Percentiles rank a stretch among this genome's conserved stretches.
Evolutionary conservation across 495 filamentous ascomycete species (phyloP).

Genomic region (Trichoderma virens): DNA sequence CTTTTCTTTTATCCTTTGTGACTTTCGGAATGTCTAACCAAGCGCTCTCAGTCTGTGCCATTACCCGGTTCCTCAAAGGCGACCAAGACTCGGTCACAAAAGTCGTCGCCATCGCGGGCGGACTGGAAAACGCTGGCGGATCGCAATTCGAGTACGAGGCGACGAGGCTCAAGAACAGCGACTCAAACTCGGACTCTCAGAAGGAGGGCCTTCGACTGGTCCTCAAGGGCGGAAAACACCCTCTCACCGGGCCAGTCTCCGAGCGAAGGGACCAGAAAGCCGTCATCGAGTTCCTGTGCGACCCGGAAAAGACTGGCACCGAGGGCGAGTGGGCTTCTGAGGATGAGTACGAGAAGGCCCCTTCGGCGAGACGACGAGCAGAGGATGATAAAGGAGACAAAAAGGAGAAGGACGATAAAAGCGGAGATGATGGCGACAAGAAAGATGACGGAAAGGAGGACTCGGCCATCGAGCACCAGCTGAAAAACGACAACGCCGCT

Average conservation of each 20-base stretch:
- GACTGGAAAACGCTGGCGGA: constrained; percentile 46
- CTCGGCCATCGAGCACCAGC: constrained; percentile 37
- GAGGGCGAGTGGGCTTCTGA: constrained; percentile 52
- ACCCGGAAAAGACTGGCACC: constrained; percentile 56
- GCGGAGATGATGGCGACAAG: constrained; percentile 25
- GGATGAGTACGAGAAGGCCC: constrained; percentile 30
- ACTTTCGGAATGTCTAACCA: background rate
- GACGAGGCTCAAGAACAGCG: constrained; percentile 51
- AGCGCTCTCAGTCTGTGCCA: constrained; percentile 63
- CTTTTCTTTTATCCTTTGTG: background rate
- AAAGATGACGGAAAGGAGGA: constrained; percentile 26
- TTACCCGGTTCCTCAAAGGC: constrained; percentile 48
- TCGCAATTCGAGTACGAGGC: constrained; percentile 51
- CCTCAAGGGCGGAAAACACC: constrained; percentile 59
- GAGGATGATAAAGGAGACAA: constrained; percentile 18
- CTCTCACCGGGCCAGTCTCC: constrained; percentile 26
- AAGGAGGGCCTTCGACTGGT: constrained; percentile 64
- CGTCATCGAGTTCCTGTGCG: constrained; percentile 79
- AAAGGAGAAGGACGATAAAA: constrained; percentile 19
- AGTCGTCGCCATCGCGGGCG: constrained; percentile 69
- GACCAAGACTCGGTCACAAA: constrained; percentile 34
- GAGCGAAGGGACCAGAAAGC: constrained; percentile 54
- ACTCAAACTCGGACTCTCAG: constrained; percentile 48
- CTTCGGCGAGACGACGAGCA: background rate
- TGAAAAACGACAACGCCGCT: constrained; percentile 44